These are phyloP conservation scores for Colletotrichum salicis DNA, from an alignment of 2,329 filamentous ascomycete species.

Conservation along the genomic window DNA sequence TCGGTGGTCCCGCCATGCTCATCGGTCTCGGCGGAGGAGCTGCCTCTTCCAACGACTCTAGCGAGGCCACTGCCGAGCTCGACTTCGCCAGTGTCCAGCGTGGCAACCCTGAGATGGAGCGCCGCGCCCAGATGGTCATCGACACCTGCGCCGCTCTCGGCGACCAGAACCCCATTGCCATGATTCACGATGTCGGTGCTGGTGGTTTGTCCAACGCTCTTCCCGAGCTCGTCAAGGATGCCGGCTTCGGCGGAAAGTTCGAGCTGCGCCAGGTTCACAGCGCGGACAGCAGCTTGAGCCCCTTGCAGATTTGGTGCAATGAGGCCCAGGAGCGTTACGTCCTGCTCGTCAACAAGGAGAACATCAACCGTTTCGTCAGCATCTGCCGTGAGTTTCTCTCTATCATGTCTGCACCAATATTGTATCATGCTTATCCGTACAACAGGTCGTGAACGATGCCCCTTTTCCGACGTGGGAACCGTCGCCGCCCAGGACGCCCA, in stretches of 20 bases:
- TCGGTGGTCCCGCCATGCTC: slow-evolving; percentile 96
- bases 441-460: slow-evolving; percentile 84
- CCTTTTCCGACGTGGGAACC: slow-evolving; percentile 89
- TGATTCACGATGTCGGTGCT: slow-evolving; percentile 97
- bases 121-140: slow-evolving; percentile 97
- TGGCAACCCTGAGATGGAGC: slow-evolving; percentile 96
- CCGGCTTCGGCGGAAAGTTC: slow-evolving; percentile 88
- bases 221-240: slow-evolving; percentile 88
- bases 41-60: slow-evolving; percentile 89
- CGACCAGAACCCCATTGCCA: slow-evolving; percentile 86
- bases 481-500: slow-evolving; percentile 71
- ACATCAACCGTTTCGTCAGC: slow-evolving; percentile 79
- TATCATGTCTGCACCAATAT: neutral
- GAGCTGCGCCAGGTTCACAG: slow-evolving; percentile 95
- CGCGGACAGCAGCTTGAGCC: slow-evolving; percentile 91
- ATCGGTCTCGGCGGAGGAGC: slow-evolving; percentile 96
- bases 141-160: slow-evolving; percentile 91
- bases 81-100: slow-evolving; percentile 98
- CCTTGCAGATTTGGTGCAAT: slow-evolving; percentile 97
- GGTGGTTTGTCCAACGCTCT: slow-evolving; percentile 82
- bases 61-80: slow-evolving; percentile 88
- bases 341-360: slow-evolving; percentile 82
- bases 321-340: slow-evolving; percentile 98
- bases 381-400: slow-evolving; percentile 64
- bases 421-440: slow-evolving; percentile 18